phyloP scores from a whole-genome alignment of 306 rosid species.

The Sicyos edulis region DNA sequence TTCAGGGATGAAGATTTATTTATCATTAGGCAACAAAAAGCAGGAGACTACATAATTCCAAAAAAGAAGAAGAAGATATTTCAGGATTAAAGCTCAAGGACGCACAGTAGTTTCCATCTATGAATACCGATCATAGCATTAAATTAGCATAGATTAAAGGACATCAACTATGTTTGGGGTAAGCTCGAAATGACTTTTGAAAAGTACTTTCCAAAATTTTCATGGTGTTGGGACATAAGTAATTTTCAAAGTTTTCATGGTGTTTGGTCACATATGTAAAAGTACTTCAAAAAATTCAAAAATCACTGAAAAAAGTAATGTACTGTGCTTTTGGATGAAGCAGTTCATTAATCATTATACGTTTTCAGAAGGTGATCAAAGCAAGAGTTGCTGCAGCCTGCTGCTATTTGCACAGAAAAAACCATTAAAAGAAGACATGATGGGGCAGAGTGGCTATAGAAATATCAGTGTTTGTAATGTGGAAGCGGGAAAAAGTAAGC shows the following conservation, averaged over 20 bases:
- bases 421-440: background rate
- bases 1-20: background rate
- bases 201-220: background rate
- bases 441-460: background rate
- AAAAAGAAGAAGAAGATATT: background rate
- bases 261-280: background rate
- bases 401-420: background rate
- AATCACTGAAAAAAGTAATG: background rate
- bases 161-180: background rate
- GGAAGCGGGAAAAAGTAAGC: constrained; percentile 19
- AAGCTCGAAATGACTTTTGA: background rate
- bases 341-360: background rate
- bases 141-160: background rate
- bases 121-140: background rate
- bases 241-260: background rate
- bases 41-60: background rate
- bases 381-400: background rate
- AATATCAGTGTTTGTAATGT: background rate
- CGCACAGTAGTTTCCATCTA: background rate
- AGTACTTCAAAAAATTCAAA: background rate
- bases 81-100: background rate
- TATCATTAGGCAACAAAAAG: background rate
- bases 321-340: background rate
- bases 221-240: background rate
- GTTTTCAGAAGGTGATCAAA: background rate